Base-by-base conservation (phyloP, 139 green algal species). In the Desmodesmus armatus region DNA sequence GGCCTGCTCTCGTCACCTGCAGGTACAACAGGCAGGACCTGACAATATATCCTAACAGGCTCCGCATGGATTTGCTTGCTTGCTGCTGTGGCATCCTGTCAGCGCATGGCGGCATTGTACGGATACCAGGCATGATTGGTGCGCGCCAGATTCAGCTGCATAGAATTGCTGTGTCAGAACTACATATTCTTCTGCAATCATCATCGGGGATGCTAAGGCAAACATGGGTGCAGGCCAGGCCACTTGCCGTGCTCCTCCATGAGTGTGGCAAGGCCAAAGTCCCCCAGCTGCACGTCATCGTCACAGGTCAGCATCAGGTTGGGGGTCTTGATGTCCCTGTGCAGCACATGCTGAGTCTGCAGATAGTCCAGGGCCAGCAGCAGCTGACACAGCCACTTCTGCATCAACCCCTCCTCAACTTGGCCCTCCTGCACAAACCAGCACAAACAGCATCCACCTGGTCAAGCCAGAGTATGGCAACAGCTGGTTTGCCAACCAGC, bases 191-290 rank as follows among this genome's bases (percentile, higher is more conserved):
- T n/a, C n/a, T n/a, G n/a, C n/a, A n/a, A n/a, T n/a, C n/a, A n/a
- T n/a, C n/a, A n/a, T n/a, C n/a, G n/a, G n/a, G n/a, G n/a, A n/a
- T n/a, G n/a, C n/a, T n/a, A n/a, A n/a, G n/a, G n/a, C n/a, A n/a
- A n/a, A n/a, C n/a, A n/a, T n/a, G n/a, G n/a, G n/a, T n/a, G n/a
- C n/a, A n/a, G n/a, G 33, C 11, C 33, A 47, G 65, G 7, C 27
- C 9, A 39, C 76, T n/a, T 37, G 53, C 55, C 76, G 29, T 25
- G 25, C 39, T 74, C 43, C 23, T 86, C 55, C 15, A 86, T 73
- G 23, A 90, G 74, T 19, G 89, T 94, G 1, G 92, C 89, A 72
- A 95, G 84, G 19, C 92, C 92, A 87, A 95, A 95, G 82, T 95
- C 92, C 19, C 90, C 74, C 37, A 89, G 65, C 88, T 87, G 85